phyloP scores from a whole-genome alignment of 2,329 filamentous ascomycete species.

The Coccinonectria pachysandricola region DNA sequence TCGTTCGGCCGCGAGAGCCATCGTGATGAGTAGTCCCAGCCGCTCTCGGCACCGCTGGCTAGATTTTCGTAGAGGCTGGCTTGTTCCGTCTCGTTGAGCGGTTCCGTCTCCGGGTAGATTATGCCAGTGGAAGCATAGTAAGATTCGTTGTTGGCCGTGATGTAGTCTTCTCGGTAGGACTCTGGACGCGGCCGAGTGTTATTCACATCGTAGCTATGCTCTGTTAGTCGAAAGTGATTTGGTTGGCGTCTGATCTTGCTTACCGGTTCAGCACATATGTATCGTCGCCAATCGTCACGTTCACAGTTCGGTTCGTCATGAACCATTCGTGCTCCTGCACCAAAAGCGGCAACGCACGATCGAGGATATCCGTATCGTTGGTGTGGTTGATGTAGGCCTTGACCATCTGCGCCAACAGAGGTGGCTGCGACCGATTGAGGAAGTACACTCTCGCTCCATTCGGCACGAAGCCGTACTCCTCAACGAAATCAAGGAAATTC shows the following conservation, averaged over 20 bases:
- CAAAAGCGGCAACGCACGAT: constrained; percentile 50
- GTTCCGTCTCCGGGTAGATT: constrained; percentile 41
- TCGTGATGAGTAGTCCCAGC: constrained; percentile 53
- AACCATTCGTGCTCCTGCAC: constrained; percentile 56
- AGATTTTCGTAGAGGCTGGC: constrained; percentile 49
- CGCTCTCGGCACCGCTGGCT: constrained; percentile 54
- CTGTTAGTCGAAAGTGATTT: constrained; percentile 8
- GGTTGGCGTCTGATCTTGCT: constrained; percentile 10
- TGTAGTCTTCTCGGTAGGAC: constrained; percentile 55
- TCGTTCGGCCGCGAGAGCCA: constrained; percentile 49
- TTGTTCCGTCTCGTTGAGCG: constrained; percentile 42
- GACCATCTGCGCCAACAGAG: constrained; percentile 56
- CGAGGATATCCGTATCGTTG: constrained; percentile 49
- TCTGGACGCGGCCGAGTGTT: constrained; percentile 60
- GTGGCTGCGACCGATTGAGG: constrained; percentile 57
- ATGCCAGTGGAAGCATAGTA: constrained; percentile 50
- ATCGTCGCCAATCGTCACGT: constrained; percentile 33
- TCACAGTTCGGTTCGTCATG: constrained; percentile 48
- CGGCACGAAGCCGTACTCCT: constrained; percentile 54
- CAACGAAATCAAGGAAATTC: constrained; percentile 59
- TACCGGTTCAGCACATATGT: constrained; percentile 48
- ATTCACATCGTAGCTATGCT: constrained; percentile 41
- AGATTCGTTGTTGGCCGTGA: constrained; percentile 53
- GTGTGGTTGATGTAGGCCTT: constrained; percentile 54
- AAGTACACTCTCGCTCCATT: constrained; percentile 61